phyloP scores from a whole-genome alignment of 2,329 filamentous ascomycete genomes.

The Chrysoporthe puriensis region DNA sequence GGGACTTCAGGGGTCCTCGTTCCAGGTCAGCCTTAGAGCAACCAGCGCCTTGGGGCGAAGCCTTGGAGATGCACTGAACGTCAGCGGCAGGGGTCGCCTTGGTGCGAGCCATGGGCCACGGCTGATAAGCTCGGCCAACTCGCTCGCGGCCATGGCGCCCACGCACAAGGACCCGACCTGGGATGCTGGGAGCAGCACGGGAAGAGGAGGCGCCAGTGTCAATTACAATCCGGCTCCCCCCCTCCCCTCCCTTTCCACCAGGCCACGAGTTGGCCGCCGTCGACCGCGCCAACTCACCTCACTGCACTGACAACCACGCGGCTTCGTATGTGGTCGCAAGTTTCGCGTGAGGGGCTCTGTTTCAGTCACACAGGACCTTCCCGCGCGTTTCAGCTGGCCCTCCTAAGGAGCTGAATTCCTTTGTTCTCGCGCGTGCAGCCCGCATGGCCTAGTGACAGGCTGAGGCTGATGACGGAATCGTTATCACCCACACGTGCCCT shows the following conservation, averaged over 20 bases:
- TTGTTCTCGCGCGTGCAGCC: constrained; percentile 2
- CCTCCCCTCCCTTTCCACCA: neutral
- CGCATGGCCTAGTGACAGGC: constrained; percentile 12
- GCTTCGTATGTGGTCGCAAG: neutral
- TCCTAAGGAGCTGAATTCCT: neutral
- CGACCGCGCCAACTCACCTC: neutral
- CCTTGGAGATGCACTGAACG: neutral
- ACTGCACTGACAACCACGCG: neutral
- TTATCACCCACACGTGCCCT: constrained; percentile 11
- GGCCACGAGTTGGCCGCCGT: neutral
- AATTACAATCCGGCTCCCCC: neutral
- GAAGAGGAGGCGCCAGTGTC: constrained; percentile 4
- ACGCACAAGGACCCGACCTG: neutral
- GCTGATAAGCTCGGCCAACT: constrained; percentile 8
- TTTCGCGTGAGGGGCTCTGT: constrained; percentile 13
- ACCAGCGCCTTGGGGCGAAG: neutral
- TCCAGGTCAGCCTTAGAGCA: constrained; percentile 1
- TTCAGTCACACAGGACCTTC: neutral
- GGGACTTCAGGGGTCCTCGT: neutral
- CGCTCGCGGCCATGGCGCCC: neutral
- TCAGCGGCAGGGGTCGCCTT: constrained; percentile 8
- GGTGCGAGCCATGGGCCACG: neutral
- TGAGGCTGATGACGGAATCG: constrained; percentile 9
- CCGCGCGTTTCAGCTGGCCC: neutral
- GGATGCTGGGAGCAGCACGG: neutral